These are phyloP conservation scores for Dimocarpus longan DNA, from an alignment of 345 rosid genomes.

Conservation along the genomic window DNA sequence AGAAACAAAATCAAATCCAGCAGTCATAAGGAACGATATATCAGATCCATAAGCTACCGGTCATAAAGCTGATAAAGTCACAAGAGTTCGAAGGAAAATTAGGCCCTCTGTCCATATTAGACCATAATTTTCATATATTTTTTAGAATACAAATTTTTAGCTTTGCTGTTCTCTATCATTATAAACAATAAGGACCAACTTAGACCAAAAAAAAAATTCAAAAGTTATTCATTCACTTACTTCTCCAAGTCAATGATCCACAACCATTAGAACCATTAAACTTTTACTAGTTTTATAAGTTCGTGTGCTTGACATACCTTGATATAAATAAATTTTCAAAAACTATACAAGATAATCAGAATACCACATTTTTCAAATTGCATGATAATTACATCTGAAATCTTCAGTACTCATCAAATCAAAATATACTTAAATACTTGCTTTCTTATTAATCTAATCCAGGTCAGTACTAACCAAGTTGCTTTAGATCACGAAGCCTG, in stretches of 20 bases:
- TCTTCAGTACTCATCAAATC: background rate
- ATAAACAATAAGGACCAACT: background rate
- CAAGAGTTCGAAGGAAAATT: background rate
- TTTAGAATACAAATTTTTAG: background rate
- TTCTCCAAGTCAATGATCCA: background rate
- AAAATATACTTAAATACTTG: background rate
- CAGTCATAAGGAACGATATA: background rate
- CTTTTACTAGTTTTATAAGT: background rate
- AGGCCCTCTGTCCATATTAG: background rate
- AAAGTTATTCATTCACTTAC: background rate
- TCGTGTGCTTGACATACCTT: background rate
- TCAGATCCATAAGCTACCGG: background rate
- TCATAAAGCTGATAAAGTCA: background rate
- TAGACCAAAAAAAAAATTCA: too few relatives aligned
- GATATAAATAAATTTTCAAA: background rate
- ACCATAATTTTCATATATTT: background rate
- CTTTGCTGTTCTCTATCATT: background rate
- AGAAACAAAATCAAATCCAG: background rate
- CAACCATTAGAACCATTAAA: background rate
- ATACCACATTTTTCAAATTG: background rate
- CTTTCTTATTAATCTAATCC: background rate
- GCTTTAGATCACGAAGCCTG: constrained; percentile 81
- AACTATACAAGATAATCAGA: background rate
- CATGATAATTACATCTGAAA: background rate
- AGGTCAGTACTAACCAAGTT: constrained; percentile 50